Conservation (phyloP, 768 basidiomycete species). For the Termitomyces sp. region DNA sequence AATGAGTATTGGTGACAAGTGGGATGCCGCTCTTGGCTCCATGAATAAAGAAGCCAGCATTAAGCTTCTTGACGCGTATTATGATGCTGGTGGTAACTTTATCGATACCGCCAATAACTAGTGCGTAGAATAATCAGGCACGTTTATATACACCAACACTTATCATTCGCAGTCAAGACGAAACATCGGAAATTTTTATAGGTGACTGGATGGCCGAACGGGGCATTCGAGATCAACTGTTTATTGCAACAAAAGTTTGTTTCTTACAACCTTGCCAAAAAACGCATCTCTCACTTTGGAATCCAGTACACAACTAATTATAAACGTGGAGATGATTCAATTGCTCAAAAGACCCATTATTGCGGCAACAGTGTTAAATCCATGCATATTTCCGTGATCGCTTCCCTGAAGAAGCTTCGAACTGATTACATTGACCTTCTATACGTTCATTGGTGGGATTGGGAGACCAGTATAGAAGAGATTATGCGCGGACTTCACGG, state of each 20-base stretch:
- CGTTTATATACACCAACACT: not conserved
- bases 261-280: not conserved
- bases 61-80: slow-evolving; percentile 36
- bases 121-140: slow-evolving; percentile 12
- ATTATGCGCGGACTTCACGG: slow-evolving; percentile 51
- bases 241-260: slow-evolving; percentile 36
- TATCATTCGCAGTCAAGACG: slow-evolving; percentile 26
- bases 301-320: slow-evolving; percentile 25
- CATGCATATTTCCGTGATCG: slow-evolving; percentile 34
- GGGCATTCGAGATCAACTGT: slow-evolving; percentile 38
- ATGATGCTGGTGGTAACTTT: slow-evolving; percentile 36
- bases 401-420: slow-evolving; percentile 40
- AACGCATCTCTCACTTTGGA: not conserved
- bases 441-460: slow-evolving; percentile 51
- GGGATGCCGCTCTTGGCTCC: slow-evolving; percentile 17
- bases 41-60: slow-evolving; percentile 33
- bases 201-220: slow-evolving; percentile 43
- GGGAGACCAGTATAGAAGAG: slow-evolving; percentile 46
- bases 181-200: slow-evolving; percentile 36
- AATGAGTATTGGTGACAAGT: slow-evolving; percentile 43
- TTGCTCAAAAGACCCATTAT: slow-evolving; percentile 33
- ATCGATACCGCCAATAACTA: slow-evolving; percentile 38
- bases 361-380: slow-evolving; percentile 45
- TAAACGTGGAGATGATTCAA: slow-evolving; percentile 19
- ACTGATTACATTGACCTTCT: slow-evolving; percentile 44